Evolutionary conservation across 2,329 filamentous ascomycete genomes (phyloP), one percentile per base, ranked within the genome.

Genomic region (Lasiodiplodia gonubiensis): DNA sequence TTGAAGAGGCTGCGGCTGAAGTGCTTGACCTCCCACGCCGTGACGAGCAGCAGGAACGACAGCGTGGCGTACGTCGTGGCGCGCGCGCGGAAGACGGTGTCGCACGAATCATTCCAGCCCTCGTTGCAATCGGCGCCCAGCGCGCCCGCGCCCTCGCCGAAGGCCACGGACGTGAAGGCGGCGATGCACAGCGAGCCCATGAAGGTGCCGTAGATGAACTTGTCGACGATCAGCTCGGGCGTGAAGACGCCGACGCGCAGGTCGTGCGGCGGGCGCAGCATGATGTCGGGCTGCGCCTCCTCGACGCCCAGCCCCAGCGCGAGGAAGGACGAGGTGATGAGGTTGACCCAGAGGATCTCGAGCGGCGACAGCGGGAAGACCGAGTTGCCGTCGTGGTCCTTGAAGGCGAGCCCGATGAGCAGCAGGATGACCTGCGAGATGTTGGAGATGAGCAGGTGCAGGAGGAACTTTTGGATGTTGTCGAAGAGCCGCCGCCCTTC

Each of bases 11-110:
- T 77, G 53, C 79, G 77, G 16, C 78, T 75, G 42, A 83, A 80
- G 68, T 82, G 80, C 70, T 82, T 83, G 67, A 82, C 80, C 71
- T 83, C 81, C 80, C 80, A 82, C 2, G 81, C 81, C n/a, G 81
- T 82, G 70, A 82, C 75, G 25, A 82, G 80, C 11, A 82, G 76
- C 0, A 82, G 72, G 4, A 81, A 77, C 0, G 81, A 82, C 14
- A 83, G 79, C 23, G 80, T 80, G 0, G 77, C 76, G 73, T 82
- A 83, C 0, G 80, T 81, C 0, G 81, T 82, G 1, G 79, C 80
- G 23, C 81, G 77, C 5, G 80, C 81, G 23, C 80, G 80, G 73
- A 81, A 83, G 0, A 80, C 79, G 2, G 80, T 74, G 39, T 75
- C 77, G 65, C 81, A 83, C 1, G 76, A 77, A 0, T 74, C 70